These are phyloP conservation scores for Cladophialophora carrionii DNA, from an alignment of 2,329 filamentous ascomycete species.

Conservation along the genomic window DNA sequence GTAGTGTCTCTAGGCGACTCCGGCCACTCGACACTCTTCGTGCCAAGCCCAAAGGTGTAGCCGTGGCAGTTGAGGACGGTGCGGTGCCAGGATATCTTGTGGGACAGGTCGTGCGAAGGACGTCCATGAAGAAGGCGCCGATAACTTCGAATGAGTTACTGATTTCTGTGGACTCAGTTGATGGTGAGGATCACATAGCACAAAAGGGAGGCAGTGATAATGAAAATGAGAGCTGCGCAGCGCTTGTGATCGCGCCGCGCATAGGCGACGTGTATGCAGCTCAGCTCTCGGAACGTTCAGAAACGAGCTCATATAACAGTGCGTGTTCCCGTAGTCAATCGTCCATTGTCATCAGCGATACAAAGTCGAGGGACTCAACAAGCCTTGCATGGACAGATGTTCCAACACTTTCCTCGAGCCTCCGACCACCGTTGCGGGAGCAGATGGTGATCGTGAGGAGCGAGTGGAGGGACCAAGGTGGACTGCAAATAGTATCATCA, in stretches of 20 bases:
- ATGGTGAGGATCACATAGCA: not conserved
- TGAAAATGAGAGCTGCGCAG: no score
- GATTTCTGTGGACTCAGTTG: not conserved
- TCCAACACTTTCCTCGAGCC: no score
- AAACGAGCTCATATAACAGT: not conserved
- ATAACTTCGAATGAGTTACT: not conserved
- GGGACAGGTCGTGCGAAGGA: conserved; percentile 38
- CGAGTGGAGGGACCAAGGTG: not conserved
- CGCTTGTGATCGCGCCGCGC: no score
- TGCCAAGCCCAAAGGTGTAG: conserved; percentile 55
- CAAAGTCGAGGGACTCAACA: no score
- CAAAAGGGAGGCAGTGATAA: no score
- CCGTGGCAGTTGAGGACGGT: conserved; percentile 42
- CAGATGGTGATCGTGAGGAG: no score
- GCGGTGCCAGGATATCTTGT: conserved; percentile 56
- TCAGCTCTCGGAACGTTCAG: no score
- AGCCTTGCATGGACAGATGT: no score
- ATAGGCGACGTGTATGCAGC: no score
- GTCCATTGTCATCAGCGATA: no score
- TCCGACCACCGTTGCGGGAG: no score
- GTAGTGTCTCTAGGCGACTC: conserved; percentile 66
- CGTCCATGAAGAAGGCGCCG: not conserved
- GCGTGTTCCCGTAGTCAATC: no score
- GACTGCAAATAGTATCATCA: not conserved
- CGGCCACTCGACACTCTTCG: conserved; percentile 66